Percentiles rank a stretch among this genome's conserved stretches.
phyloP scores from a whole-genome alignment of 2,329 filamentous ascomycete genomes.

The Lomentospora prolificans region DNA sequence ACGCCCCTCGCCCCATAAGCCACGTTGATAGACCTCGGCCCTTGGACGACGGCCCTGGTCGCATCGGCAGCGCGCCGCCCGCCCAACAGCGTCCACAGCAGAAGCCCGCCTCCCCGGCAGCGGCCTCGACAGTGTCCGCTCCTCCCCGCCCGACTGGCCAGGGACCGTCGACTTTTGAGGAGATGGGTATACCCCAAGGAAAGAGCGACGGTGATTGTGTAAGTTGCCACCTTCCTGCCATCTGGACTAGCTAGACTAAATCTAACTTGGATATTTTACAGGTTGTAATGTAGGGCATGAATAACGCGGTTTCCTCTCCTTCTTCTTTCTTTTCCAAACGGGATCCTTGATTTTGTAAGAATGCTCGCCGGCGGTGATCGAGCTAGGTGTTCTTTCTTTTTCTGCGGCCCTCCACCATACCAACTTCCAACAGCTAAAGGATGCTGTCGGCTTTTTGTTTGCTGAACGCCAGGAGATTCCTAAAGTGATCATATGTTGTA shows the following conservation, averaged over 20 bases:
- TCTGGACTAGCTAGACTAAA: background rate
- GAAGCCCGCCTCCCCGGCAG: slow-evolving; percentile 12
- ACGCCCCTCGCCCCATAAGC: slow-evolving; percentile 11
- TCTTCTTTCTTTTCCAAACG: no score
- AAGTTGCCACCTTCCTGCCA: slow-evolving; percentile 33
- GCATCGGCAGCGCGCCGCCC: slow-evolving; percentile 28
- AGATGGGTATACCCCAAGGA: slow-evolving; percentile 85
- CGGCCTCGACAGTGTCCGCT: slow-evolving; percentile 19
- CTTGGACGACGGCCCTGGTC: slow-evolving; percentile 17
- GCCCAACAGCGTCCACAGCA: slow-evolving; percentile 19
- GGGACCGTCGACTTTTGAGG: slow-evolving; percentile 92
- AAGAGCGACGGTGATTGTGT: slow-evolving; percentile 90
- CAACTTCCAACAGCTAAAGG: no score
- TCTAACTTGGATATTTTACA: slow-evolving; percentile 4
- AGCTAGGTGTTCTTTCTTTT: no score
- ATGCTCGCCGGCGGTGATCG: no score
- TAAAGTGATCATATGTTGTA: no score
- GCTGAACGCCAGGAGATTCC: no score
- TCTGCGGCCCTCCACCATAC: no score
- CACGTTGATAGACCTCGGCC: slow-evolving; percentile 15
- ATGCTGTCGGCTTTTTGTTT: no score
- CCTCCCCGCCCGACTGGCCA: slow-evolving; percentile 34
- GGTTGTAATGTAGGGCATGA: background rate
- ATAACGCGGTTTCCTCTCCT: no score
- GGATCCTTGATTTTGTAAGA: no score